Evolutionary conservation across 2,329 filamentous ascomycete genomes (phyloP), one percentile per base, ranked within the genome.

Genomic region (Epicoccum sorghinum): DNA sequence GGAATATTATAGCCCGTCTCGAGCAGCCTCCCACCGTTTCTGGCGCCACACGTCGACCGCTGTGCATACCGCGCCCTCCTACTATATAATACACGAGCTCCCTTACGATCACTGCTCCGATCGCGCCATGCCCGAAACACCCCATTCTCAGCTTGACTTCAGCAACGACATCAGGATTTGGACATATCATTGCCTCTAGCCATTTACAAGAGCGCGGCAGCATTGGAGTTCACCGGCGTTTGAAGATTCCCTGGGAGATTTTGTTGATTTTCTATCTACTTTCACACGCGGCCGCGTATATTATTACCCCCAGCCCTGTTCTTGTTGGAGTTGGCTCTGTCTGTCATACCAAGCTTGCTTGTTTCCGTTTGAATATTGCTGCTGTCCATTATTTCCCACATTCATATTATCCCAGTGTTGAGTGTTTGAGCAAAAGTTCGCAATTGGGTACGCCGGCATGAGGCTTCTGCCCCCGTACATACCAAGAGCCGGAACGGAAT

Each of bases 1-100:
- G 95, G 95, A 65, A 98, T 99, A 75, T 86, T 99, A 66, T 82
- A 68, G 62, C 44, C 43, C 24, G 41, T 33, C 49, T 36, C 30
- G 18, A 27, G 30, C 37, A 25, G 42, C 43, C 23, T 35, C 40
- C 43, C 29, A 43, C 46, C 32, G 14, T 50, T 52, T 51, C 46
- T 55, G 42, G 52, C 52, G 52, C 56, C 60, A 64, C 59, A 62
- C 60, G 57, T 68, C 65, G 58, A 64, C 59, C 61, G 59, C 62
- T 69, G 67, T 70, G 64, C 67, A 71, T 69, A 72, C 59, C 48
- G 59, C 53, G 55, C 53, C 52, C 56, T 58, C 58, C 47, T 57
- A 64, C 60, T 67, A 68, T 61, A 69, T 73, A 74, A 71, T 71
- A 71, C 57, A 72, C 67, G 67, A 55, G 52, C 69, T 52, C 42